These are phyloP conservation scores for Thinopyrum obtusiflorum DNA, from an alignment of 202 grass and related monocot genomes.

Conservation along the genomic window DNA sequence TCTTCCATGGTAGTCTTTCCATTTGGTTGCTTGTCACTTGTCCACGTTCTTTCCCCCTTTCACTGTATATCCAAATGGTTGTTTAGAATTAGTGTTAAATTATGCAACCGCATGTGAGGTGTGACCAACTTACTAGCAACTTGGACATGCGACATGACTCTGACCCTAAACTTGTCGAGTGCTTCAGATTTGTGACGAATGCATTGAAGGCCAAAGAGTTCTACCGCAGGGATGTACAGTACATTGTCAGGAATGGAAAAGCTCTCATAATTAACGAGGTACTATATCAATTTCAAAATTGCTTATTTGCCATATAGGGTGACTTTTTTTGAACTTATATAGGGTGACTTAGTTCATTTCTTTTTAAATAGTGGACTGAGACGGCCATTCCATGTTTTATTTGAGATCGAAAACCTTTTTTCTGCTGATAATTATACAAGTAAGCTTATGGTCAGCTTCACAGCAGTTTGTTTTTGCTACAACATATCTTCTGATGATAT, in stretches of 20 bases:
- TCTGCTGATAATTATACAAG: constrained; percentile 1
- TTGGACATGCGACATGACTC: not conserved
- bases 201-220: constrained; percentile 96
- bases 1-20: not conserved
- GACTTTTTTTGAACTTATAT: not conserved
- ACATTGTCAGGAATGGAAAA: constrained; percentile 90
- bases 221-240: constrained; percentile 88
- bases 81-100: constrained; percentile 13
- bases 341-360: not conserved
- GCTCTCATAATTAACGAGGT: constrained; percentile 97
- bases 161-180: constrained; percentile 30
- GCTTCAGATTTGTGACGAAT: constrained; percentile 85
- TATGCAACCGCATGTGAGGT: not conserved
- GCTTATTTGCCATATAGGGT: not conserved
- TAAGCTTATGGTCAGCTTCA: not conserved
- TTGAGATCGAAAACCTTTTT: constrained; percentile 4
- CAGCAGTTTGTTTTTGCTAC: not conserved
- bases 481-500: not conserved
- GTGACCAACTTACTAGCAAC: constrained; percentile 10
- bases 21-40: not conserved
- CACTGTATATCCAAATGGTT: not conserved
- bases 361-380: not conserved
- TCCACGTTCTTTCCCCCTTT: not conserved
- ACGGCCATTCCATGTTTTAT: not conserved
- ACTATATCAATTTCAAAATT: constrained; percentile 11